Base-by-base conservation (phyloP, 306 rosid species). In the Cucumis sativus region DNA sequence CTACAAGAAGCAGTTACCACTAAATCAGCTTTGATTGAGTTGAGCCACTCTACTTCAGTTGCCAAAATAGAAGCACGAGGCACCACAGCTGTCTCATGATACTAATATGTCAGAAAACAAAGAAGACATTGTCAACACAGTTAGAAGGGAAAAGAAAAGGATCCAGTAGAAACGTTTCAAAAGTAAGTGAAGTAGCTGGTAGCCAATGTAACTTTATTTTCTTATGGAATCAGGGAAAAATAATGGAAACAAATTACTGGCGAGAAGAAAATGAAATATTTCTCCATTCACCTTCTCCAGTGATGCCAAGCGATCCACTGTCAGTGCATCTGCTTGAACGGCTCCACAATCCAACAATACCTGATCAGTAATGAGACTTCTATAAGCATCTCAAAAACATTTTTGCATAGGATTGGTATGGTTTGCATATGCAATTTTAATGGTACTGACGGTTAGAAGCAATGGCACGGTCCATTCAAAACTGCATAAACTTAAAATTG, bases 321-420 rank as follows among this genome's bases (percentile, higher is more conserved):
- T 95, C 82, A 95, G 86, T 25, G 99, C 99, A 87, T 95, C 99
- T 2, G 97, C 91, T 87, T 95, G 99, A 86, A 95, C 99, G 33
- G 99, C 97, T 83, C 99, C 99, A 74, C 98, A 95, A 77, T 95
- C 99, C 80, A 95, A 82, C 83, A 95, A 88, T 67, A 92, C 99
- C 99, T 95, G 60, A 67, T 56, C 14, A 47, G 74, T 51, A 41
- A 39, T 77, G 39, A 49, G 76, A 71, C 10, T 43, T 7, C 1
- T 47, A 49, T 14, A 49, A 49, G 4, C 76, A 43, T 37, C 6
- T 23, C n/a, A 47, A 25, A 70, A 20, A 4, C 25, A 49, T 47
- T 70, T 47, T 47, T 0, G 28, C 40, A 47, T 6, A 70, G 9
- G 58, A 70, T 70, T 47, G 21, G 8, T 21, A 45, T 35, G 56